phyloP scores from a whole-genome alignment of 345 rosid genomes.

The Pistacia vera region DNA sequence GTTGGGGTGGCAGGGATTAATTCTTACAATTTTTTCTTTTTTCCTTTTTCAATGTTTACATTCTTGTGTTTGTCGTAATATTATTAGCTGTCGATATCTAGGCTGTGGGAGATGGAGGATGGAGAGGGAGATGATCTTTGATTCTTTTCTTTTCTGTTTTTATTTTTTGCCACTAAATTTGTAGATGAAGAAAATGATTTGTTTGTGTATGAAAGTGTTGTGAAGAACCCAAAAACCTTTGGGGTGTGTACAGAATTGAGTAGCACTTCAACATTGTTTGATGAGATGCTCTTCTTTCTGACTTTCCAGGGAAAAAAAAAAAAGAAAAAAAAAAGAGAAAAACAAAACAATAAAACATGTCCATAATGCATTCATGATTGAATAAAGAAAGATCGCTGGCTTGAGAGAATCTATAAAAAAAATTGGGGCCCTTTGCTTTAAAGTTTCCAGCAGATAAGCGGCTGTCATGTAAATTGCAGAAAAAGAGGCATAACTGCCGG shows the following conservation, averaged over 20 bases:
- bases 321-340: not conserved
- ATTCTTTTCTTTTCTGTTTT: not conserved
- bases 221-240: slow-evolving; percentile 16
- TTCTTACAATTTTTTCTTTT: slow-evolving; percentile 16
- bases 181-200: slow-evolving; percentile 36
- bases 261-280: slow-evolving; percentile 21
- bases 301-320: not conserved
- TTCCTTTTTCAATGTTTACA: slow-evolving; percentile 4
- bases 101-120: slow-evolving; percentile 26
- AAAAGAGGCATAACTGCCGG: not conserved
- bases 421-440: not conserved
- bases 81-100: slow-evolving; percentile 42
- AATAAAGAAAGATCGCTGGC: not conserved
- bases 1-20: slow-evolving; percentile 1
- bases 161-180: slow-evolving; percentile 4
- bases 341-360: not conserved
- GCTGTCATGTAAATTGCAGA: not conserved
- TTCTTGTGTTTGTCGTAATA: slow-evolving; percentile 20
- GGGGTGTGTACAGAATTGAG: slow-evolving; percentile 35
- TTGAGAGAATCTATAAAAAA: not conserved
- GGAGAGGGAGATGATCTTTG: slow-evolving; percentile 22
- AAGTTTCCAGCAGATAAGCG: not conserved
- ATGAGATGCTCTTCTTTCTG: not conserved
- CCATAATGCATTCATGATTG: not conserved
- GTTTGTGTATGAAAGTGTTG: slow-evolving; percentile 34